These are phyloP conservation scores for Leishmania gerbilli DNA, from an alignment of 208 protist genomes.

Conservation along the genomic window DNA sequence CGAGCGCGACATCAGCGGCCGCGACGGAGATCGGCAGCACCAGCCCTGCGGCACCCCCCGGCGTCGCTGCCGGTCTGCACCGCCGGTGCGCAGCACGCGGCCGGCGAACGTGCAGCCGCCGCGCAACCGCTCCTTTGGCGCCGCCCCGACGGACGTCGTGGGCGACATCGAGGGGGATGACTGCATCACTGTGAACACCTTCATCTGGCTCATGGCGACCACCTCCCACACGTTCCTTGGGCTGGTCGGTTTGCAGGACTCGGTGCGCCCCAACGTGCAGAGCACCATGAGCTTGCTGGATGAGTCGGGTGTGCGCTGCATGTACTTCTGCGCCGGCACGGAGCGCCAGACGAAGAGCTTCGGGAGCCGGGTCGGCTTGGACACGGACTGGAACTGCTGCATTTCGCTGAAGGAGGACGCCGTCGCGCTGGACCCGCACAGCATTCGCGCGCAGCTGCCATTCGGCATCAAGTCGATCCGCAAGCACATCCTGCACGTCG, in stretches of 20 bases:
- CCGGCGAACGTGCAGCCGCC: constrained; percentile 18
- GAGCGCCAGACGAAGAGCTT: constrained; percentile 91
- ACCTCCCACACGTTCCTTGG: constrained; percentile 89
- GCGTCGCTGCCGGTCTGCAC: constrained; percentile 27
- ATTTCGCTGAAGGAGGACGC: constrained; percentile 91
- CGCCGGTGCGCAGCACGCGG: constrained; percentile 25
- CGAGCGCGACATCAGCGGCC: background rate
- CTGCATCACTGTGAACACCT: constrained; percentile 55
- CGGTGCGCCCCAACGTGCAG: constrained; percentile 84
- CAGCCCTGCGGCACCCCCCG: background rate
- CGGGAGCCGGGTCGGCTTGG: constrained; percentile 88
- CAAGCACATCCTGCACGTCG: constrained; percentile 92
- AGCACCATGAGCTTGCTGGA: constrained; percentile 74
- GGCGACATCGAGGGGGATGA: constrained; percentile 59
- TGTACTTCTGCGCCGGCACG: constrained; percentile 90
- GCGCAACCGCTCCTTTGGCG: constrained; percentile 42
- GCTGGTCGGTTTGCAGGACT: constrained; percentile 86
- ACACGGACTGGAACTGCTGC: constrained; percentile 97
- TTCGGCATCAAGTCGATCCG: constrained; percentile 93
- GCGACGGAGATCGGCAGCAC: background rate
- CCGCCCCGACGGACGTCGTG: constrained; percentile 31
- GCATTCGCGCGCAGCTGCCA: constrained; percentile 93
- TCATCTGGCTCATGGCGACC: constrained; percentile 65
- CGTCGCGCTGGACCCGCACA: constrained; percentile 79
- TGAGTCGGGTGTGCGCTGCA: constrained; percentile 93